Percentiles rank a stretch among this genome's conserved stretches.
Evolutionary conservation across 2,329 filamentous ascomycete species (phyloP).

Genomic region (Diaporthe nobilis): DNA sequence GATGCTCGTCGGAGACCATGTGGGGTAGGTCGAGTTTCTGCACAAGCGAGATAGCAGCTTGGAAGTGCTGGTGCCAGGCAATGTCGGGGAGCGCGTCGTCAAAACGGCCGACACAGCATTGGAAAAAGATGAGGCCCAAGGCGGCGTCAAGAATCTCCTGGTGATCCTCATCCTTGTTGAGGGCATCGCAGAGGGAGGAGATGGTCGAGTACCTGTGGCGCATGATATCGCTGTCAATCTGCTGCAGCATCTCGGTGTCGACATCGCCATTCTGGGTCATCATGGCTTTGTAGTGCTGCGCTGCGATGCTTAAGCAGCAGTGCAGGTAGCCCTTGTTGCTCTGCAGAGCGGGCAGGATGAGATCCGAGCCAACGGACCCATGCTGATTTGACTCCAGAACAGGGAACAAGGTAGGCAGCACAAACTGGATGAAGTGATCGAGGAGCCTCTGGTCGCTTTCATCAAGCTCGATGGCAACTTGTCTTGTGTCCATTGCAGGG

Average conservation of each 20-base stretch:
- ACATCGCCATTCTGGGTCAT: slow-evolving; percentile 78
- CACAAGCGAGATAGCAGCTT: slow-evolving; percentile 88
- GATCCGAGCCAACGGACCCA: slow-evolving; percentile 82
- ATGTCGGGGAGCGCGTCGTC: slow-evolving; percentile 92
- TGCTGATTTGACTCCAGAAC: slow-evolving; percentile 92
- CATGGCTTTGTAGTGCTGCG: slow-evolving; percentile 90
- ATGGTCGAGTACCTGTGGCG: slow-evolving; percentile 92
- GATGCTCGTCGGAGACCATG: slow-evolving; percentile 72
- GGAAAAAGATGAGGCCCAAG: slow-evolving; percentile 95
- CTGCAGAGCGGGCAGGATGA: slow-evolving; percentile 89
- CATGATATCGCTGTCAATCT: slow-evolving; percentile 88
- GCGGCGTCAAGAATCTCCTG: slow-evolving; percentile 92
- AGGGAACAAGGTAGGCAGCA: slow-evolving; percentile 91
- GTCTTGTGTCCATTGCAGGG: slow-evolving; percentile 71
- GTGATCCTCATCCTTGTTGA: slow-evolving; percentile 86
- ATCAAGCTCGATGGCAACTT: slow-evolving; percentile 85
- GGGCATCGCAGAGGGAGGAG: slow-evolving; percentile 84
- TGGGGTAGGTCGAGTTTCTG: slow-evolving; percentile 85
- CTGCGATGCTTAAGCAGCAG: slow-evolving; percentile 94
- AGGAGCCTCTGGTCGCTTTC: slow-evolving; percentile 89
- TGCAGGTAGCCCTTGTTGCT: slow-evolving; percentile 95
- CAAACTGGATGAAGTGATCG: slow-evolving; percentile 91
- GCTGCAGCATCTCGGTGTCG: slow-evolving; percentile 91
- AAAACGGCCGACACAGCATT: slow-evolving; percentile 89
- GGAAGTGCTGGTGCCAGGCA: slow-evolving; percentile 97